Base-by-base conservation (phyloP, 345 rosid species). In the Melastoma malabathricum region DNA sequence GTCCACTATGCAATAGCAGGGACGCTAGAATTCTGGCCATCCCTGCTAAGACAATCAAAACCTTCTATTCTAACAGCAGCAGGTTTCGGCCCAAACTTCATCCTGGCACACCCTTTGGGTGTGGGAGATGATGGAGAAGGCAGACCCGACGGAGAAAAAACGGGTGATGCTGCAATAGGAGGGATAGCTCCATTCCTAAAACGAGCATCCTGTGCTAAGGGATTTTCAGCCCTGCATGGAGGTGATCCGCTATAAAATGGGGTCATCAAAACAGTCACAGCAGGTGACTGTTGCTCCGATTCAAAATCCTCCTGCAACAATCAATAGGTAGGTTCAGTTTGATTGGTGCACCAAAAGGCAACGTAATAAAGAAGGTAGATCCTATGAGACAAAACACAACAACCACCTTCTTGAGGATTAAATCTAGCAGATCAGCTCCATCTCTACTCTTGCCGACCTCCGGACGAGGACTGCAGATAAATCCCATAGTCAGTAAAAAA, bases 61-160 rank as follows among this genome's bases (percentile, higher is more conserved):
- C 98, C 98, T 87, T 92, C 98, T 80, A 92, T 88, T 75, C 96
- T 87, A 92, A 87, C 95, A 9, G 89, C 75, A 4, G 90, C 95
- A 4, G 87, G 80, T 61, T 82, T 87, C 18, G 73, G 76, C 61
- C 96, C 98, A 20, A 84, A 79, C 29, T 77, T 84, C 82, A 77
- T 63, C 50, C 88, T 68, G 18, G 47, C 81, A 52, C 88, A 87
- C 52, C 95, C 85, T 57, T 74, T 81, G 51, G 69, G 74, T 43
- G 95, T 62, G 27, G 96, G 62, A 20, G 93, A 52, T 13, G 95
- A 71, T 10, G 84, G 73, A 29, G 92, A 76, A 0, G 77, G 52
- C 31, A 71, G 59, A 51, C 72, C 76, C 0, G 86, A 78, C 1
- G 94, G 83, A 0, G 86, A 66, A 55, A 78, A 79, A 20, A 68